Percentiles rank a stretch among this genome's conserved stretches.
Evolutionary conservation across 306 rosid species (phyloP).

Genomic region (Lablab purpureus): DNA sequence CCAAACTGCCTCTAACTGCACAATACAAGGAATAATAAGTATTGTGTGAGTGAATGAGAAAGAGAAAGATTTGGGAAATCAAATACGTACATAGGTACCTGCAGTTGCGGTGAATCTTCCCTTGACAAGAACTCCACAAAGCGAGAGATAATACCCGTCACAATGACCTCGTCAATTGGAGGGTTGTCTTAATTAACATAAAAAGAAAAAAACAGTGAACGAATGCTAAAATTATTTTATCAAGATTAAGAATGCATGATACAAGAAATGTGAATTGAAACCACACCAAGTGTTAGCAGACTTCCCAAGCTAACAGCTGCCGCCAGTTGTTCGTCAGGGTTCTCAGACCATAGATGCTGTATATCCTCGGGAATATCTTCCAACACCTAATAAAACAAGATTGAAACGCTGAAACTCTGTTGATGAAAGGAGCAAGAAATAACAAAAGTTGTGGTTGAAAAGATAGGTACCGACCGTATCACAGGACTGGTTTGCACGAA

Average conservation of each 20-base stretch:
- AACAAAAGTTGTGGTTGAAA: neutral
- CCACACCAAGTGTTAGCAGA: slow-evolving; percentile 45
- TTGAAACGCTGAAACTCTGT: no score
- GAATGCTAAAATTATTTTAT: no score
- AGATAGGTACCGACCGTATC: slow-evolving; percentile 2
- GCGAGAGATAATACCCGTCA: slow-evolving; percentile 63
- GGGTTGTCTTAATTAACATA: slow-evolving; percentile 14
- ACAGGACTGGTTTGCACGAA: no score
- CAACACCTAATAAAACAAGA: no score
- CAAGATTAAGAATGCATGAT: no score
- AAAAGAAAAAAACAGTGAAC: no score
- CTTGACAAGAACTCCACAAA: slow-evolving; percentile 69
- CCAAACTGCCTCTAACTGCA: slow-evolving; percentile 84
- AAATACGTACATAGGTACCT: slow-evolving; percentile 11
- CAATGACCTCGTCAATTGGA: slow-evolving; percentile 67
- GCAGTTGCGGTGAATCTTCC: slow-evolving; percentile 58
- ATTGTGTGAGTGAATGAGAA: neutral
- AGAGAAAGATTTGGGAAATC: no score
- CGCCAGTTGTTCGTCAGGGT: slow-evolving; percentile 62
- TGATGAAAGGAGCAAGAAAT: no score
- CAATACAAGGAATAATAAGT: neutral
- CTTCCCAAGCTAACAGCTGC: slow-evolving; percentile 71
- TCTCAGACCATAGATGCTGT: slow-evolving; percentile 65
- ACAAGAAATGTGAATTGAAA: neutral
- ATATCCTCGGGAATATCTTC: slow-evolving; percentile 48